Conservation (phyloP, 495 filamentous ascomycete species). For the Penicillium steckii region DNA sequence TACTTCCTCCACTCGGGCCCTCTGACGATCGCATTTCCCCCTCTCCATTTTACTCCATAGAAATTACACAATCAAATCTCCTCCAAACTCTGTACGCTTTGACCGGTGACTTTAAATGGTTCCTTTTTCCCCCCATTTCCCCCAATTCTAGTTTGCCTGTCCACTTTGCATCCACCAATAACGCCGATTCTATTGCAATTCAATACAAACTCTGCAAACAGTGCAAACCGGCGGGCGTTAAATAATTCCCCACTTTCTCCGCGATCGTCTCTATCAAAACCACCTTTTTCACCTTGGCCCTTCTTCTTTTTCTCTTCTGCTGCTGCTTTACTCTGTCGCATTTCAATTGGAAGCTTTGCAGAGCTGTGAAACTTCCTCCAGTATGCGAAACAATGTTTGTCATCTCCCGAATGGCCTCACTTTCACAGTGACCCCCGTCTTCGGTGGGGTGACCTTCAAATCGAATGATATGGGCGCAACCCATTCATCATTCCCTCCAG, state of each 20-base stretch:
- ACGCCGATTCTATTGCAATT: not conserved
- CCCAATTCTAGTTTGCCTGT: too few relatives aligned
- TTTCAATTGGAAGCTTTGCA: too few relatives aligned
- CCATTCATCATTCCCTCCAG: constrained; percentile 71
- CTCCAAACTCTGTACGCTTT: not conserved
- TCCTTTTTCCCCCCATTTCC: not conserved
- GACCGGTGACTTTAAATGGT: not conserved
- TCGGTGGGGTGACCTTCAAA: constrained; percentile 87
- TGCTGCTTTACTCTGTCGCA: not conserved
- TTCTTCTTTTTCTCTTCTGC: not conserved
- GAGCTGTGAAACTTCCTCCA: too few relatives aligned
- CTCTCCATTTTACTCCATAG: too few relatives aligned
- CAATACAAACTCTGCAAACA: not conserved
- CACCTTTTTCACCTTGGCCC: not conserved
- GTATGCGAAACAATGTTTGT: constrained; percentile 36
- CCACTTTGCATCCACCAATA: not conserved
- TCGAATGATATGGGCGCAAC: constrained; percentile 68
- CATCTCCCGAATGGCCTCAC: constrained; percentile 85
- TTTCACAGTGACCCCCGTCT: constrained; percentile 76
- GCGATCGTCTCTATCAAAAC: not conserved
- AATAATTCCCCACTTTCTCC: not conserved
- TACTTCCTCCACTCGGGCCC: too few relatives aligned
- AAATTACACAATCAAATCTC: not conserved
- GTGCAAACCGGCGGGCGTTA: not conserved
- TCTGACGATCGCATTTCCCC: too few relatives aligned